These are phyloP conservation scores for Rhynchosporium graminicola DNA, from an alignment of 2,329 filamentous ascomycete genomes.

Conservation along the genomic window DNA sequence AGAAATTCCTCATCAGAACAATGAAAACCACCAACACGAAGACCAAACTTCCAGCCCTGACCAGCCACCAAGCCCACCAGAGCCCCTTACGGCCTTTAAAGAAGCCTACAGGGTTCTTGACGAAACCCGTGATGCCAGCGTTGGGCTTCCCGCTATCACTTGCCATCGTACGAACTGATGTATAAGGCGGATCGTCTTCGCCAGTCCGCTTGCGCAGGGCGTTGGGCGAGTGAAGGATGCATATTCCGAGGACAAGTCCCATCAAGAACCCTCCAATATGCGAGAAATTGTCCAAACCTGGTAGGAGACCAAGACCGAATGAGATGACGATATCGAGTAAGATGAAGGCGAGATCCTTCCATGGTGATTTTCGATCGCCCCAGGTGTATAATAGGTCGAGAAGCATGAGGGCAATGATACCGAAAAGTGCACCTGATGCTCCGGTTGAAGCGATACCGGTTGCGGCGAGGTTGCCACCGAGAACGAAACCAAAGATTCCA, in stretches of 20 bases:
- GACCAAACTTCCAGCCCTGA: constrained; percentile 76
- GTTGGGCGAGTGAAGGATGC: constrained; percentile 84
- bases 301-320: constrained; percentile 88
- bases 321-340: constrained; percentile 82
- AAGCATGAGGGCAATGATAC: constrained; percentile 83
- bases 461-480: constrained; percentile 91
- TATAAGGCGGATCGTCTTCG: constrained; percentile 67
- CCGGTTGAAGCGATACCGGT: constrained; percentile 81
- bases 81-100: constrained; percentile 90
- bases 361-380: constrained; percentile 73
- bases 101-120: constrained; percentile 70
- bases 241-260: constrained; percentile 84
- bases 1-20: constrained; percentile 87
- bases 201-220: constrained; percentile 74
- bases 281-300: constrained; percentile 93
- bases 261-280: constrained; percentile 96
- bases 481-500: constrained; percentile 93
- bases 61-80: constrained; percentile 98
- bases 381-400: constrained; percentile 94
- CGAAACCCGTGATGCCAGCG: constrained; percentile 45
- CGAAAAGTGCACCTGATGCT: constrained; percentile 87
- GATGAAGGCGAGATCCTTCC: constrained; percentile 86
- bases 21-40: constrained; percentile 85
- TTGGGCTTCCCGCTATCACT: constrained; percentile 34
- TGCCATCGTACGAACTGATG: constrained; percentile 58